Evolutionary conservation across 352 stramenopile genomes (phyloP), one percentile per base, ranked within the genome.

Genomic region (Phytopythium vexans): DNA sequence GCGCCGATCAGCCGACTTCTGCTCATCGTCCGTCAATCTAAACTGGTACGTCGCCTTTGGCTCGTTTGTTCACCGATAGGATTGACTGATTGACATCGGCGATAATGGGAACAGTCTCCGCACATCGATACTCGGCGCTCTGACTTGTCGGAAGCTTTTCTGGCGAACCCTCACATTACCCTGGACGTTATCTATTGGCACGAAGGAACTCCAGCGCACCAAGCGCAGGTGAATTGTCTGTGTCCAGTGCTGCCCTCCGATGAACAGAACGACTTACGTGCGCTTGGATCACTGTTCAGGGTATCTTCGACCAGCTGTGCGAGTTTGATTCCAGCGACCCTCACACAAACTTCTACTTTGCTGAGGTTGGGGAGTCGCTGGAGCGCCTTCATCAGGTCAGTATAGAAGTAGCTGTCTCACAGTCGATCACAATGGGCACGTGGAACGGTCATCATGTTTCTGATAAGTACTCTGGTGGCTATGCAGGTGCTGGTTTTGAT

Each of bases 311-410:
- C 38, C 54, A 85, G 38, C 41, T 82, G 11, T 82, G 71, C 49
- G 54, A 49, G 14, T 81, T 77, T 54, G 72, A 81, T 31, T 78
- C 52, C 64, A 56, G 33, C 21, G 74, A 78, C 31, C 69, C 64
- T n/a, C 61, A 75, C 15, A 45, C 52, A 40, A 82, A 77, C 15
- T 70, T 68, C 31, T 85, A 81, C 54, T 77, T 82, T 40, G 53
- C 76, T 49, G 72, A 85, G 51, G 69, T 78, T 34, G 53, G 71
- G 4, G 69, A 47, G 47, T 81, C 74, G 51, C 27, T 66, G 37
- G 74, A 85, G 59, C 62, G 74, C 53, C 75, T 85, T 49, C 74
- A 80, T 51, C 74, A 85, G 74, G 74, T 82, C 62, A 47, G 54
- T 37, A 55, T 10, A 8, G 16, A 31, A 36, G 31, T 49, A 7